Base-by-base conservation (phyloP, 2,329 filamentous ascomycete species). In the Fusarium odoratissimum region DNA sequence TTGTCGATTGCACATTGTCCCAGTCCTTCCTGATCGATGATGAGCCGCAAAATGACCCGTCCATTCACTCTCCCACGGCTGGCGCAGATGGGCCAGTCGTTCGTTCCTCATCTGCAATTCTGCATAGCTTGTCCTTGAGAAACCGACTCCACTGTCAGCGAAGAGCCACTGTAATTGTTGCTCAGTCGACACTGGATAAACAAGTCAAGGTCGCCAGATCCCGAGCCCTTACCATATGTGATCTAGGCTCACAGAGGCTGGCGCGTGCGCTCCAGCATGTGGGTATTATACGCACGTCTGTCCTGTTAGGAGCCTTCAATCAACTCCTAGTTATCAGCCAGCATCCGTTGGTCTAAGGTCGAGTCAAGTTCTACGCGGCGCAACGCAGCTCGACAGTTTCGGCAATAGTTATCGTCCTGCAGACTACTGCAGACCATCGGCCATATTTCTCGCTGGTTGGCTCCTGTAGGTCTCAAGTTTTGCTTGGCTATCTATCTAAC, bases 331-430 rank as follows among this genome's bases (percentile, higher is more conserved):
- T 64, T 77, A 76, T 77, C 70, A 71, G 63, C 67, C 67, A 75
- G 69, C 71, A 77, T 42, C 67, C 71, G 76, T 76, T 78, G 76
- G 75, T 75, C 68, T 65, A 67, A 64, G 67, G 64, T 62, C 68
- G 72, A 68, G 63, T 71, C 71, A 75, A 67, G 68, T 70, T 69
- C 66, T 71, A 56, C 72, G 76, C 72, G 69, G 73, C 75, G 72
- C 72, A 71, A 79, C 75, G 77, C 77, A 79, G 65, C 71, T 79
- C 77, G 76, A 79, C 77, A 62, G 51, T 78, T 79, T 64, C 48
- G 77, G 77, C 67, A 77, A 72, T 74, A 69, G 55, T 72, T 67
- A 65, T 70, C 59, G 40, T 60, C 72, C 63, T 70, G 63, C 71
- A 76, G 56, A 67, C 69, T 77, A 71, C 71, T 69, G 68, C 64